Conservation (phyloP, 257 asterid species). For the Lycium ferocissimum region DNA sequence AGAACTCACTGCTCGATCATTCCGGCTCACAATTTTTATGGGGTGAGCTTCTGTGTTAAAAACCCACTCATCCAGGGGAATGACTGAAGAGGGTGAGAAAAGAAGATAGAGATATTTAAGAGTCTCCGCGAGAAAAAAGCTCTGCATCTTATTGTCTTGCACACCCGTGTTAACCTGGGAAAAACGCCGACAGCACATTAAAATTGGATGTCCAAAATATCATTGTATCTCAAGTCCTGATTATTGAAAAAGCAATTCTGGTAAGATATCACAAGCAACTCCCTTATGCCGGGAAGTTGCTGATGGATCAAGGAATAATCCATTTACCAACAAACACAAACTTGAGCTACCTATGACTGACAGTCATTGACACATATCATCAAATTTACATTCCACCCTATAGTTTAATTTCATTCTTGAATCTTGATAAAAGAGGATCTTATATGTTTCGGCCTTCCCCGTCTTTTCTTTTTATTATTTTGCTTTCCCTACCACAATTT, state of each 20-base stretch:
- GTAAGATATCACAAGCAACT: background rate
- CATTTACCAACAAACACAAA: background rate
- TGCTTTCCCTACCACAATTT: background rate
- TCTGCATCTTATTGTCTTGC: constrained; percentile 98
- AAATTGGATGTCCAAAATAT: background rate
- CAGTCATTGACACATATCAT: background rate
- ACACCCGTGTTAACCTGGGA: constrained; percentile 88
- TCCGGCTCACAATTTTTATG: constrained; percentile 62
- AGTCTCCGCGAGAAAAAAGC: constrained; percentile 97
- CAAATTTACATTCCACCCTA: background rate
- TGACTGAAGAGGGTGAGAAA: constrained; percentile 86
- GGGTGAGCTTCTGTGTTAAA: constrained; percentile 99
- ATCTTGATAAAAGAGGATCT: background rate
- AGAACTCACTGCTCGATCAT: constrained; percentile 40
- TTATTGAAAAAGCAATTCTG: background rate
- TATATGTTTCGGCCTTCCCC: background rate
- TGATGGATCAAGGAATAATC: background rate
- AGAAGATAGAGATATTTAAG: constrained; percentile 92
- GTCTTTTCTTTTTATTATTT: too few species aligned
- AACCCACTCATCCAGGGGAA: constrained; percentile 94
- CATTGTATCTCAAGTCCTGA: constrained; percentile 6
- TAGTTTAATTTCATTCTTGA: background rate
- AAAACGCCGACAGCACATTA: constrained; percentile 23
- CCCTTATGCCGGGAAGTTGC: background rate
- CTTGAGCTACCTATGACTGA: background rate